These are phyloP conservation scores for Penicillium taxi DNA, from an alignment of 495 filamentous ascomycete species.

Conservation along the genomic window DNA sequence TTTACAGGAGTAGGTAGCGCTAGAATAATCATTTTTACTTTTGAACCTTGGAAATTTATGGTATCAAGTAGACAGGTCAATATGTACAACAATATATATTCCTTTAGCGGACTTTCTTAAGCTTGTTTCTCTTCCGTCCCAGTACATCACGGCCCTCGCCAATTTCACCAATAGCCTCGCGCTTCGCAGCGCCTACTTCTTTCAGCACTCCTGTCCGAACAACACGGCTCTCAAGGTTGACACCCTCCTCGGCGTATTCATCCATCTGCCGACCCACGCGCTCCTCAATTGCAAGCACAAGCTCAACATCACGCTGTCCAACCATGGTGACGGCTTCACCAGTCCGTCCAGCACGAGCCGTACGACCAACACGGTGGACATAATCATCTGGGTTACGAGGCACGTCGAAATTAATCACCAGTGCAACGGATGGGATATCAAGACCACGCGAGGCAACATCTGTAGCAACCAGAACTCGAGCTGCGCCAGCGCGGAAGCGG, in stretches of 20 bases:
- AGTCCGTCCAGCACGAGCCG: constrained; percentile 76
- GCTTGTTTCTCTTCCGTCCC: constrained; percentile 37
- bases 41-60: too few species aligned
- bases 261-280: constrained; percentile 75
- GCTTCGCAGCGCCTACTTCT: constrained; percentile 83
- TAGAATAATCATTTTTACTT: too few species aligned
- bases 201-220: constrained; percentile 69
- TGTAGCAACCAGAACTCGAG: constrained; percentile 84
- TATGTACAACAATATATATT: constrained; percentile 3
- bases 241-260: constrained; percentile 76
- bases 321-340: constrained; percentile 84
- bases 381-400: constrained; percentile 95
- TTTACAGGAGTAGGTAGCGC: too few species aligned
- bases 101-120: constrained; percentile 38
- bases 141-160: constrained; percentile 85
- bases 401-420: constrained; percentile 93
- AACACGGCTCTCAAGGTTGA: constrained; percentile 82
- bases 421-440: constrained; percentile 83
- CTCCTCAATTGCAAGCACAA: constrained; percentile 80
- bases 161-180: constrained; percentile 79
- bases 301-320: constrained; percentile 81
- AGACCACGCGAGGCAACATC: constrained; percentile 95
- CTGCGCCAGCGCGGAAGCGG: constrained; percentile 84
- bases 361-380: constrained; percentile 91
- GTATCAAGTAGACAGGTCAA: constrained; percentile 7